Percentiles rank a stretch among this genome's conserved stretches.
Evolutionary conservation across 2,329 filamentous ascomycete genomes (phyloP).

Genomic region (Cytospora paraplurivora): DNA sequence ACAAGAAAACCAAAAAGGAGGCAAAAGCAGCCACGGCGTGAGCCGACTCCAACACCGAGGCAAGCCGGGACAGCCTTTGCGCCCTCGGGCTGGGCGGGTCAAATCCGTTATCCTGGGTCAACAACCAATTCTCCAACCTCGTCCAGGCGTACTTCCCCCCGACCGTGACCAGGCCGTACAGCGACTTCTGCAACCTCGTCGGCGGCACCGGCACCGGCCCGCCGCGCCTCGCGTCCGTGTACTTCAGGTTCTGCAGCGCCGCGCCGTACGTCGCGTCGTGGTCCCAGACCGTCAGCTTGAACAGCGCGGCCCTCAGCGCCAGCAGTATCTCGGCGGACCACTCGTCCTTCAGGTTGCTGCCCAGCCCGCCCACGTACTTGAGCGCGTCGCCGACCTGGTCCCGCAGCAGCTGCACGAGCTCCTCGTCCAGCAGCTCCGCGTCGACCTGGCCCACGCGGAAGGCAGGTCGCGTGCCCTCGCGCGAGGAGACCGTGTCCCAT

Average conservation of each 20-base stretch:
- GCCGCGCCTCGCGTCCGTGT: conserved; percentile 75
- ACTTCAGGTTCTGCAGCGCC: conserved; percentile 86
- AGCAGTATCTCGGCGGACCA: conserved; percentile 86
- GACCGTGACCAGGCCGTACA: conserved; percentile 85
- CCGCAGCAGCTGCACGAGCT: conserved; percentile 82
- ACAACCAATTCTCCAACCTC: conserved; percentile 86
- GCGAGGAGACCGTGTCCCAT: conserved; percentile 73
- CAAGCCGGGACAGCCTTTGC: conserved; percentile 66
- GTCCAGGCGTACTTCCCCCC: conserved; percentile 88
- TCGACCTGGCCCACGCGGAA: conserved; percentile 97
- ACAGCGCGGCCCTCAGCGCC: conserved; percentile 74
- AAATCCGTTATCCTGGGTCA: conserved; percentile 75
- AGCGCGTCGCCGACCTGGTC: conserved; percentile 84
- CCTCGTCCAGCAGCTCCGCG: conserved; percentile 91
- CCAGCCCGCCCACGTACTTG: conserved; percentile 59
- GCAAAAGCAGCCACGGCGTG: conserved; percentile 81
- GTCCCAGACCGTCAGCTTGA: conserved; percentile 97
- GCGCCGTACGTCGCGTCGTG: conserved; percentile 95
- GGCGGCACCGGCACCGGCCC: conserved; percentile 68
- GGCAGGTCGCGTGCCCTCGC: conserved; percentile 78
- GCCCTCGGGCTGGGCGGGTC: conserved; percentile 58
- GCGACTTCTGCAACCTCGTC: conserved; percentile 76
- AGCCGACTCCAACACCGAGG: conserved; percentile 67
- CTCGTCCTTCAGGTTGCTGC: conserved; percentile 72
- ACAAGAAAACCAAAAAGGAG: conserved; percentile 88